Evolutionary conservation across 345 rosid species (phyloP).

Genomic region (Schrenkiella parvula): DNA sequence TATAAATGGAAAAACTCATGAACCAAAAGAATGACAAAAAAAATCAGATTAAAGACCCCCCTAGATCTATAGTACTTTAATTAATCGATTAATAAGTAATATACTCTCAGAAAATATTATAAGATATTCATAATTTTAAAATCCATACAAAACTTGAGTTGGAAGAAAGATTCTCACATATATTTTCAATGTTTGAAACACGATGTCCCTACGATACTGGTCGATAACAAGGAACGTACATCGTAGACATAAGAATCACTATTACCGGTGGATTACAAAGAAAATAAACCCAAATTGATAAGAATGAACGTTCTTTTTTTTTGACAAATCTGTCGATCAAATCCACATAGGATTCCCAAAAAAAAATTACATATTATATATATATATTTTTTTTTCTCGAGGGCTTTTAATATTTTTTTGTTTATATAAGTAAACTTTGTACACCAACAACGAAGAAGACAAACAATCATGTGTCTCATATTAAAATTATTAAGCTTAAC

Average conservation of each 20-base stretch:
- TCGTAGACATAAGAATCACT: slow-evolving; percentile 4
- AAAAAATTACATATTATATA: no score
- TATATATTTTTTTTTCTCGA: neutral
- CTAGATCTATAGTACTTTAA: neutral
- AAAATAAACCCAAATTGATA: slow-evolving; percentile 17
- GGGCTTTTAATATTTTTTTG: neutral
- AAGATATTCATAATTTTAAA: neutral
- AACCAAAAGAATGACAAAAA: neutral
- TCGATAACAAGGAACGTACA: neutral
- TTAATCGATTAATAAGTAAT: neutral
- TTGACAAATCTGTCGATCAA: neutral
- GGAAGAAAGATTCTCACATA: slow-evolving; percentile 12
- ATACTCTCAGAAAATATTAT: neutral
- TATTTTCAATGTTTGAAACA: slow-evolving; percentile 15
- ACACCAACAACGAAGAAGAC: slow-evolving; percentile 10
- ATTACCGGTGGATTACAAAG: neutral
- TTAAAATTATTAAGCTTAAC: neutral
- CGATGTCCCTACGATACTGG: slow-evolving; percentile 14
- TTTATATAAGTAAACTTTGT: neutral
- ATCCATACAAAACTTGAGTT: neutral
- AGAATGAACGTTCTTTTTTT: neutral
- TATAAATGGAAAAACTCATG: neutral
- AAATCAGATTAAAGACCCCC: neutral
- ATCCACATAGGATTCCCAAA: slow-evolving; percentile 22
- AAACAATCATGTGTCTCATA: slow-evolving; percentile 7